A percentile compares a stretch with the other conserved stretches of the same genome.
These are phyloP conservation scores for Hymenoscyphus fraxineus DNA, from an alignment of 2,329 filamentous ascomycete genomes.

Conservation along the genomic window DNA sequence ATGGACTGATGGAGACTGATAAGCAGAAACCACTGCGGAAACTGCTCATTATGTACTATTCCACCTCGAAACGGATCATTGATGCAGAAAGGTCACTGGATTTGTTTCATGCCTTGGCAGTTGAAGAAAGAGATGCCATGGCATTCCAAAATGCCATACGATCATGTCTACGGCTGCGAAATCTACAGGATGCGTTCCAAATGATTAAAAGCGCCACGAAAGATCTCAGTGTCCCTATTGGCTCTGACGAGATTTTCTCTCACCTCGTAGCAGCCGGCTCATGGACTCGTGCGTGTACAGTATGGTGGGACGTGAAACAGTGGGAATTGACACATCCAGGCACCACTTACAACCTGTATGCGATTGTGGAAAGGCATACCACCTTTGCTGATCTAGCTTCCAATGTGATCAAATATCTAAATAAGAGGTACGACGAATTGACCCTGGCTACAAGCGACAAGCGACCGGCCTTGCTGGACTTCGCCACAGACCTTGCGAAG, in stretches of 20 bases:
- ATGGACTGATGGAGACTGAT: constrained; percentile 24
- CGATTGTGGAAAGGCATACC: constrained; percentile 14
- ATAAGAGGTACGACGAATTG: constrained; percentile 8
- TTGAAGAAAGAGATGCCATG: constrained; percentile 36
- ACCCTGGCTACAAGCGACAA: not conserved
- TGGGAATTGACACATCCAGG: constrained; percentile 3
- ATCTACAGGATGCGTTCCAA: constrained; percentile 36
- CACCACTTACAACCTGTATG: constrained; percentile 18
- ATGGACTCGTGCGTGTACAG: constrained; percentile 26
- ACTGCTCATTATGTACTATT: constrained; percentile 38
- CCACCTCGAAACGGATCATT: constrained; percentile 35
- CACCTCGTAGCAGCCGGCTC: constrained; percentile 23
- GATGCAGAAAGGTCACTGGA: constrained; percentile 42
- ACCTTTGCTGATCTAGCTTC: constrained; percentile 16
- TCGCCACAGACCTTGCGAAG: constrained; percentile 21
- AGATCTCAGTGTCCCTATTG: constrained; percentile 21
- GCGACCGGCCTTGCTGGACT: constrained; percentile 11
- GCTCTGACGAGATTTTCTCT: constrained; percentile 25
- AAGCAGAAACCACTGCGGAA: constrained; percentile 24
- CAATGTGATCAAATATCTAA: constrained; percentile 20
- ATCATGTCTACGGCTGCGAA: constrained; percentile 41
- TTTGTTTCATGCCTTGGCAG: constrained; percentile 41
- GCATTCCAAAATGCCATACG: constrained; percentile 44
- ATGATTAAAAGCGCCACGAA: constrained; percentile 22
- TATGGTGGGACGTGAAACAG: constrained; percentile 22